These are phyloP conservation scores for Phytomonas francai DNA, from an alignment of 208 protist genomes.

Conservation along the genomic window DNA sequence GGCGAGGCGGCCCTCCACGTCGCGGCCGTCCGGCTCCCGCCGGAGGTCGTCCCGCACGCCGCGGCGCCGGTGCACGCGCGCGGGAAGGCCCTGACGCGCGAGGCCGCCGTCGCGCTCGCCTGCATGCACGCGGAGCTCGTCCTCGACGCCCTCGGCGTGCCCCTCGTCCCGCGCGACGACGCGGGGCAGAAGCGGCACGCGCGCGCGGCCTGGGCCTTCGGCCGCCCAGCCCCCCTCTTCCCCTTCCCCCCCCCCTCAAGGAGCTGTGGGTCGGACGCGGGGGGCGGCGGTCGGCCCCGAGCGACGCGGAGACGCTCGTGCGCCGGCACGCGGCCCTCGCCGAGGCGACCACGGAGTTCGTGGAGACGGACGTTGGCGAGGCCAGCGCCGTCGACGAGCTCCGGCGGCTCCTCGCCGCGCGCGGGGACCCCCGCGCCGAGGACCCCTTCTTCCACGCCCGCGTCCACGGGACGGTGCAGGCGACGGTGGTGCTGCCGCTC, in stretches of 20 bases:
- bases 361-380: constrained; percentile 45
- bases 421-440: constrained; percentile 22
- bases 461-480: constrained; percentile 35
- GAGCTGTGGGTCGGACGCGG: constrained; percentile 6
- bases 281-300: constrained; percentile 35
- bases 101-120: constrained; percentile 53
- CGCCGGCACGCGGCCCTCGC: constrained; percentile 45
- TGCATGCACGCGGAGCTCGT: constrained; percentile 88
- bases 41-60: background rate
- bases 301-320: constrained; percentile 64
- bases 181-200: constrained; percentile 60
- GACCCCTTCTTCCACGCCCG: constrained; percentile 63
- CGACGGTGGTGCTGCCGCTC: constrained; percentile 76
- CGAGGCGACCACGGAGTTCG: constrained; percentile 44
- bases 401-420: constrained; percentile 26
- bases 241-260: constrained; percentile 57
- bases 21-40: constrained; percentile 6
- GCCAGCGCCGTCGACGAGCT: constrained; percentile 33
- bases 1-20: background rate
- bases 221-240: constrained; percentile 61
- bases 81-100: constrained; percentile 53
- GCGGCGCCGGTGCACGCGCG: constrained; percentile 18
- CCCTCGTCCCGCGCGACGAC: constrained; percentile 54
- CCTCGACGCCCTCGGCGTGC: constrained; percentile 51
- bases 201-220: constrained; percentile 64